A percentile compares a stretch with the other conserved stretches of the same genome.
phyloP scores from a whole-genome alignment of 305 asterid genomes.

The Plantago rigida region DNA sequence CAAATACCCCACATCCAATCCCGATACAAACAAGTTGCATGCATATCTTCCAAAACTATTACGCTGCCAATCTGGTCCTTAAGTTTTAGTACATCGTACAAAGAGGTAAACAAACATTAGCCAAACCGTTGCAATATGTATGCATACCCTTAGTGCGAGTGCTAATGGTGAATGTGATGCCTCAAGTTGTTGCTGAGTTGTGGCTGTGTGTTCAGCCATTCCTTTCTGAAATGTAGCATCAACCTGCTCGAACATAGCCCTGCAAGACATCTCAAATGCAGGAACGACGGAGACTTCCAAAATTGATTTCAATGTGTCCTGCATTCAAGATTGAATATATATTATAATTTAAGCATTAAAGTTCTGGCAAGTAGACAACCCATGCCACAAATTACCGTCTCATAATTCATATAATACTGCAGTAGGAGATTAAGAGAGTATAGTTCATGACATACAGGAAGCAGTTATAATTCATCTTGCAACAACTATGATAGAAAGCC shows the following conservation, averaged over 20 bases:
- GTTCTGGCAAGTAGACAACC: conserved; percentile 16
- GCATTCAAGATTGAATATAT: conserved; percentile 26
- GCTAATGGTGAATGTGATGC: conserved; percentile 74
- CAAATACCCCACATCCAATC: no score
- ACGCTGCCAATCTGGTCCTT: no score
- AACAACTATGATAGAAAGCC: no score
- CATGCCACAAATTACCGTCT: not conserved
- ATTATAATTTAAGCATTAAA: conserved; percentile 14
- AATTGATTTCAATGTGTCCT: conserved; percentile 70
- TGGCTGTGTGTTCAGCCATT: conserved; percentile 62
- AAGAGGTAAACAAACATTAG: not conserved
- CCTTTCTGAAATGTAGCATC: conserved; percentile 83
- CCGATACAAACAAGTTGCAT: no score
- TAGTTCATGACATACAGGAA: not conserved
- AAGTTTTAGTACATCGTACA: no score
- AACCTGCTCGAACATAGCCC: conserved; percentile 83
- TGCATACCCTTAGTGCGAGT: conserved; percentile 60
- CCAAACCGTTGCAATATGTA: conserved; percentile 5
- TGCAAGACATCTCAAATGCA: conserved; percentile 80
- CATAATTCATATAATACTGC: not conserved
- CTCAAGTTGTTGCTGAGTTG: conserved; percentile 68
- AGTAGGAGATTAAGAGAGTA: not conserved
- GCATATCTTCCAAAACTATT: no score
- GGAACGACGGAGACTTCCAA: conserved; percentile 76
- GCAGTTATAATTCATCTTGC: not conserved